Evolutionary conservation across 2,329 filamentous ascomycete genomes (phyloP), one percentile per base, ranked within the genome.

Genomic region (Fusarium napiforme): DNA sequence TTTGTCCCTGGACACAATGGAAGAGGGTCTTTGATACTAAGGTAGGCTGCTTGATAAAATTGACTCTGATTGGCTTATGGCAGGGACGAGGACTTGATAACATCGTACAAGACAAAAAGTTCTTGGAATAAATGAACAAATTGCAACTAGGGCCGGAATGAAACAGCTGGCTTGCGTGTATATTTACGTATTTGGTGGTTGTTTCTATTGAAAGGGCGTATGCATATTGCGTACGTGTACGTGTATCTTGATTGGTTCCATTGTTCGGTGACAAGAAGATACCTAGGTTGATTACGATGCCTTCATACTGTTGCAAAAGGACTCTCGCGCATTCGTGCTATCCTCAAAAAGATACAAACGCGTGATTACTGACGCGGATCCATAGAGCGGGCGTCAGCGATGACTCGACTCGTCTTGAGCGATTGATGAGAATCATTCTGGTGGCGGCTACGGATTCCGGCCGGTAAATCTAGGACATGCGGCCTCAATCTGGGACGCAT

Each of bases 31-130:
- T 40, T 39, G 64, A 49, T 36, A 9, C 36, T 10, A 37, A 37
- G 36, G 36, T 65, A 80, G 78, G 78, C 78, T 79, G 74, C 78
- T 69, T 58, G 46, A 80, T 80, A 78, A 78, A 76, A 28, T 53
- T 32, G 42, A 53, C 19, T 34, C 32, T 40, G 28, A 79, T 79
- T 80, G 78, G 78, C 66, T 60, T 37, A 49, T 65, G 63, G 32
- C 16, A 58, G 59, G 67, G 56, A 59, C 50, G 19, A 67, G 37
- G 53, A 67, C 62, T 61, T 67, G 40, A 23, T 28, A 42, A 23
- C 58, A 56, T 34, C 49, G 21, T 55, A 53, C 50, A 57, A 70
- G 37, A 46, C 43, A 56, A 58, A 69, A 53, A 42, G 60, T 60
- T 61, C 60, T 53, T 46, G 26, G 19, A 43, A 59, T 42, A 39